These are phyloP conservation scores for Cyberlindnera mrakii DNA, from an alignment of 805 yeast genomes.

Conservation along the genomic window DNA sequence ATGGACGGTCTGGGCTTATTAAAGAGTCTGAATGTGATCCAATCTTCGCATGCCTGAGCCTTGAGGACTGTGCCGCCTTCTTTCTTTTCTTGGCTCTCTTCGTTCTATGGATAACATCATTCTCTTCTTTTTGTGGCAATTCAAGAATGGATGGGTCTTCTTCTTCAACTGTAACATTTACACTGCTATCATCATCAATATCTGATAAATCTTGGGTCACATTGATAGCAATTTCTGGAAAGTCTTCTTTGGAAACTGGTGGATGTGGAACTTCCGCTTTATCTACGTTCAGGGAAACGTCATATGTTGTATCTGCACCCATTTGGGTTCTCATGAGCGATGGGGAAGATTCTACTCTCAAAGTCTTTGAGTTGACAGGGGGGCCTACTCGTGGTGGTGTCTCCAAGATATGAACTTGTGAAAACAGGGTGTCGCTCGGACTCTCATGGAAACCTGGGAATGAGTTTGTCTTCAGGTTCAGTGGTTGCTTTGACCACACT, in stretches of 20 bases:
- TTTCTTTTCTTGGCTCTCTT: conserved; percentile 2
- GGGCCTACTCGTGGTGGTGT: conserved; percentile 5
- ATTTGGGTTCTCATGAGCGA: background rate
- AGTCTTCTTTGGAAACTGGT: background rate
- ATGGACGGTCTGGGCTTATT: conserved; percentile 2
- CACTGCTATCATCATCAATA: conserved; percentile 22
- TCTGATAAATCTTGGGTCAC: conserved; percentile 25
- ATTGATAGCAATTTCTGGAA: conserved; percentile 8
- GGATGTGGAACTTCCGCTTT: background rate
- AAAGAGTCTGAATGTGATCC: background rate
- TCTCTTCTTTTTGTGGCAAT: conserved; percentile 1
- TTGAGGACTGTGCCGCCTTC: background rate
- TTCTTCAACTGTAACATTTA: conserved; percentile 11
- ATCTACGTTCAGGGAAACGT: background rate
- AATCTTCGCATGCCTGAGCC: background rate
- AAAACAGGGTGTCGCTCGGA: background rate
- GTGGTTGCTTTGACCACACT: background rate
- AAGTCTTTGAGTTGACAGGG: background rate
- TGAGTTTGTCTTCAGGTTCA: background rate
- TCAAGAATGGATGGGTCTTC: conserved; percentile 3
- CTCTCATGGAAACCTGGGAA: background rate
- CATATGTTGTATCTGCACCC: background rate
- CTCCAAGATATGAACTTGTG: conserved; percentile 5
- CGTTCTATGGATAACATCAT: background rate
- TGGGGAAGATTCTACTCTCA: background rate